Evolutionary conservation across 805 yeast species (phyloP), one percentile per base, ranked within the genome.

Genomic region (Jamesozyma lodderae): DNA sequence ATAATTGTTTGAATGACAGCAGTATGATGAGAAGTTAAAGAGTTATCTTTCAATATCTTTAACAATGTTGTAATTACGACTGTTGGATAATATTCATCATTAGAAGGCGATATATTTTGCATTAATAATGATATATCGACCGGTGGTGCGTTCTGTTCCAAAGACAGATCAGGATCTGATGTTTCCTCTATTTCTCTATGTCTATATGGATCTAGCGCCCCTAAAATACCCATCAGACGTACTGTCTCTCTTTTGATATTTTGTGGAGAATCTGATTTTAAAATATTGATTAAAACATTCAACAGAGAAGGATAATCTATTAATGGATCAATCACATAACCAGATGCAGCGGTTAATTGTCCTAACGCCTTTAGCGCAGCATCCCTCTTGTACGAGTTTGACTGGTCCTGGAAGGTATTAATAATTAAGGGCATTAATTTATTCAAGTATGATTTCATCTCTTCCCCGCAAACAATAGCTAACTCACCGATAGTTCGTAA

Each of bases 151-250:
- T 81, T 81, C 44, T 83, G 87, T 46, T 83, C 94, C 1, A 73
- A 77, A 8, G 63, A 41, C 8, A 59, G 51, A 33, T 55, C 55
- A 3, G 58, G 54, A 27, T 71, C 74, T 1, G 80, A 71, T 4
- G 67, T 69, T 44, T 83, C 77, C 53, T 87, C 96, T 11, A 86
- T 83, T 51, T 85, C 95, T 37, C 94, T 75, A 47, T 84, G 88
- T 52, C 83, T 86, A 56, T 88, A 88, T 2, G 97, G 97, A 60
- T 88, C 97, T 34, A 88, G 65, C 0, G 97, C 97, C 43, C 97
- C 97, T 29, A 88, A 64, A 21, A 86, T 86, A 52, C 97, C 97
- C 37, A 88, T 64, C 17, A 90, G 62, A 47, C 87, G 72, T 1
- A 90, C 95, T 0, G 95, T 81, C 57, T 88, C 96, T 41, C 95